Evolutionary conservation across 306 rosid genomes (phyloP).

Genomic region (Inga leiocalycina): DNA sequence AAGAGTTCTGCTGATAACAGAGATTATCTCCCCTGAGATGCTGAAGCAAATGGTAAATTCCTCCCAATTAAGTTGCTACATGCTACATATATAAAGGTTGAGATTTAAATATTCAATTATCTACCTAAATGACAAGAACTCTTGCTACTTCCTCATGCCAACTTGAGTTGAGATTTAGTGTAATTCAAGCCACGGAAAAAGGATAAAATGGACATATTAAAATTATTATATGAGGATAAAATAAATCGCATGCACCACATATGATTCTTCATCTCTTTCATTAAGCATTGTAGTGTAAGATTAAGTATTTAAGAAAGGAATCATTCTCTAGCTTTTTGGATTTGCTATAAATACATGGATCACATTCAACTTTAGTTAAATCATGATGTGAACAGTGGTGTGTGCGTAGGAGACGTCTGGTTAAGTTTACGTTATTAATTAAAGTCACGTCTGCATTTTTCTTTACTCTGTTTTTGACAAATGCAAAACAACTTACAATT

Average conservation of each 20-base stretch:
- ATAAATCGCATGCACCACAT: neutral
- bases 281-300: neutral
- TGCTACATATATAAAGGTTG: no score
- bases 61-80: no score
- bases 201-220: neutral
- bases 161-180: no score
- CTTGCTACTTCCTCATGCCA: no score
- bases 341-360: no score
- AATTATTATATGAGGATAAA: neutral
- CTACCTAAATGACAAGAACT: no score
- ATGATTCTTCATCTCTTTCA: neutral
- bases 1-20: no score
- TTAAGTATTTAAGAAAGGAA: constrained; percentile 3
- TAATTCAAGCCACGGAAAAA: neutral
- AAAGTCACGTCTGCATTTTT: neutral
- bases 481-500: neutral
- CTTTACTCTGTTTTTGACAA: neutral
- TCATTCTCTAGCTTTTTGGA: neutral
- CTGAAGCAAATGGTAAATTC: no score
- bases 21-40: no score
- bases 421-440: no score
- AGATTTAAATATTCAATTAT: no score
- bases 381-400: no score
- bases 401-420: neutral
- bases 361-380: neutral